phyloP scores from a whole-genome alignment of 768 basidiomycete genomes.

The Cyclocybe aegerita region DNA sequence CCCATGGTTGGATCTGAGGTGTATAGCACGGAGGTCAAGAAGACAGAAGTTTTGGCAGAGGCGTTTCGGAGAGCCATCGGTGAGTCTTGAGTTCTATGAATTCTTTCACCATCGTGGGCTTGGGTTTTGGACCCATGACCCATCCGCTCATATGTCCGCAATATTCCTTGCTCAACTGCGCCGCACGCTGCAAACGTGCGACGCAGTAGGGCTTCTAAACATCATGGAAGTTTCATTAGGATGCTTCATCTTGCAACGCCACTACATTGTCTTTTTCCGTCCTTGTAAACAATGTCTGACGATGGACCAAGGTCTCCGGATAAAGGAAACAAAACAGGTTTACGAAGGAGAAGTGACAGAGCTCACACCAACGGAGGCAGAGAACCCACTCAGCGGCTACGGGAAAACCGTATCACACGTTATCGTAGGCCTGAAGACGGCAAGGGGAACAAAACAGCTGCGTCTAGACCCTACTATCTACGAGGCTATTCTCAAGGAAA shows the following conservation, averaged over 20 bases:
- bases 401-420: constrained; percentile 99
- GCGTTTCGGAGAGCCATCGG: constrained; percentile 95
- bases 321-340: constrained; percentile 99
- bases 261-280: not conserved
- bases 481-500: constrained; percentile 96
- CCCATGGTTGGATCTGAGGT: constrained; percentile 99
- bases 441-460: constrained; percentile 90
- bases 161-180: not conserved
- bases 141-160: not conserved
- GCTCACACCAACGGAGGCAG: constrained; percentile 92
- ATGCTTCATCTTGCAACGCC: too few species aligned
- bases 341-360: constrained; percentile 99
- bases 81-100: constrained; percentile 38
- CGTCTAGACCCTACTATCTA: constrained; percentile 94
- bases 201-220: too few species aligned
- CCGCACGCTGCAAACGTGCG: too few species aligned
- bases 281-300: not conserved
- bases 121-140: not conserved
- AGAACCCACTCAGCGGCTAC: constrained; percentile 96
- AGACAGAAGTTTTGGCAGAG: constrained; percentile 97
- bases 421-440: constrained; percentile 92
- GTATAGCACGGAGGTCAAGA: constrained; percentile 96
- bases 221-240: too few species aligned
- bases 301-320: constrained; percentile 71
- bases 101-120: not conserved